Conservation (phyloP, 176 grass and related monocot species). For the Carex scoparia region DNA sequence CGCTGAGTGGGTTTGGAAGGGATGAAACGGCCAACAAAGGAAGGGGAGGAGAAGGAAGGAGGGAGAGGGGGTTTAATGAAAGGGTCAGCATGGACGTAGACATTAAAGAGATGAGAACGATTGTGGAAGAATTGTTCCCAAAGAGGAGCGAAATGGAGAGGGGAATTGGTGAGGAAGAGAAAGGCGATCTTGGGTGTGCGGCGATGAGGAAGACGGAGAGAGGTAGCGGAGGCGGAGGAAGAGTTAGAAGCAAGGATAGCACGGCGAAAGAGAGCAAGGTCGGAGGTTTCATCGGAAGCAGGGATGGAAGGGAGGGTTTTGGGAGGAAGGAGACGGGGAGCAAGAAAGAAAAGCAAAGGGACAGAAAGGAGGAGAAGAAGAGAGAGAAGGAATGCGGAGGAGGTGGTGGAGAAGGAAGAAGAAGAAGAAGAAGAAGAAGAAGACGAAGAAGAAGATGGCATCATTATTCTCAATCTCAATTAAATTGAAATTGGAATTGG, state of each 20-base stretch:
- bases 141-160: constrained; percentile 75
- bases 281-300: constrained; percentile 78
- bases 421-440: background rate
- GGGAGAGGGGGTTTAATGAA: constrained; percentile 19
- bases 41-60: constrained; percentile 22
- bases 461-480: background rate
- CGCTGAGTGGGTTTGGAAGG: constrained; percentile 62
- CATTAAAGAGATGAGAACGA: constrained; percentile 53
- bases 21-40: constrained; percentile 53
- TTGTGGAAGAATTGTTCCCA: constrained; percentile 84
- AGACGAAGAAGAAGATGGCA: background rate
- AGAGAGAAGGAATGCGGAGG: constrained; percentile 68
- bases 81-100: constrained; percentile 88
- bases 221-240: constrained; percentile 15
- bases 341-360: constrained; percentile 62
- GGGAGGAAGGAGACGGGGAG: constrained; percentile 56
- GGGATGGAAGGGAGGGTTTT: constrained; percentile 75
- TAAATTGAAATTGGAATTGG: background rate
- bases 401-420: background rate
- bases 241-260: constrained; percentile 62
- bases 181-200: constrained; percentile 69
- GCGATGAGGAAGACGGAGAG: constrained; percentile 22
- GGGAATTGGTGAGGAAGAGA: constrained; percentile 78
- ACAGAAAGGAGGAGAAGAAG: constrained; percentile 58
- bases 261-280: constrained; percentile 96